Base-by-base conservation (phyloP, 441 rosid genomes). In the Erysimum cheiri region DNA sequence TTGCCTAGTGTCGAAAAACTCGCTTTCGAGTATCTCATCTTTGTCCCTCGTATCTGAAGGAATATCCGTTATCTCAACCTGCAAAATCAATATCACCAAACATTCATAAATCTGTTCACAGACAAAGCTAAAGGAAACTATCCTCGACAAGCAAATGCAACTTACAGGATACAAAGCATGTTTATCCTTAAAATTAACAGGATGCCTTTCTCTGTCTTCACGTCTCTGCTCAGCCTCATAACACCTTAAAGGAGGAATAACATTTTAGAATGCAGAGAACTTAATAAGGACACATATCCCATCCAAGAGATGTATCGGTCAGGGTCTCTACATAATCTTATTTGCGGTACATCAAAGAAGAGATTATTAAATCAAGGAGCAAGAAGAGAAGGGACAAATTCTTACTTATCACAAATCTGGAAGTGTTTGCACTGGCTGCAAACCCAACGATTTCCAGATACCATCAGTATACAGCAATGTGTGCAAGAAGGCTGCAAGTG, bases 21-120 rank as follows among this genome's bases (percentile, higher is more conserved):
- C 99, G 66, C 98, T 93, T 85, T 93, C 98, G 3, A 93, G 97
- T 77, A 93, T 93, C 77, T 93, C 99, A 79, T 96, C 99, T 80
- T 76, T 86, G 80, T 96, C 99, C 81, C 84, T 91, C 22, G 99
- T 93, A 67, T 96, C 98, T 58, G 77, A 63, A 66, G 94, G 87
- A 22, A 96, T 87, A 74, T 84, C 93, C 26, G 72, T 77, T 68
- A 96, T 88, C 80, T 87, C 89, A 78, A 82, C 85, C 99, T 96
- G 82, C 72, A 80, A 7, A 29, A 59, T 60, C 73, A 71, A 70
- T 26, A 37, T 71, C 63, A 44, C 58, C 58, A 12, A 57, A 59
- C 39, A 69, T 54, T 54, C 52, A 67, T 33, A 12, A 49, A 47
- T 39, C 41, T 28, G 57, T 50, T 40, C 33, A 61, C 41, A 61